Conservation (phyloP, 2,329 filamentous ascomycete species). For the Curvularia spicifera region DNA sequence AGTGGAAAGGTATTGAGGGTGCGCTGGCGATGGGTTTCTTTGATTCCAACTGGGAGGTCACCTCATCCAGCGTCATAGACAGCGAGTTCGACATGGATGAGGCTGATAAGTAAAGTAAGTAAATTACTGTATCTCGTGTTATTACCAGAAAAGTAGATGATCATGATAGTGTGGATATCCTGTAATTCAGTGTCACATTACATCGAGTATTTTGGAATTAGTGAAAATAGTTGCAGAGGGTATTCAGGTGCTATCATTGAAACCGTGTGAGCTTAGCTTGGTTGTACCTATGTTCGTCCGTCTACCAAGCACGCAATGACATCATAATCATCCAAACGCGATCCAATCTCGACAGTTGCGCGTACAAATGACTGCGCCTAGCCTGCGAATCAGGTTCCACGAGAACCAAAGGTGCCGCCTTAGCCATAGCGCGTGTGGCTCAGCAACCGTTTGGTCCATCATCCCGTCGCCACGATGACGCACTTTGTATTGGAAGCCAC, state of each 20-base stretch:
- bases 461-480: constrained; percentile 33
- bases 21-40: constrained; percentile 63
- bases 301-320: not conserved
- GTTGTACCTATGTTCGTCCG: constrained; percentile 1
- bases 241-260: not conserved
- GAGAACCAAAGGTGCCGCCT: not conserved
- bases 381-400: not conserved
- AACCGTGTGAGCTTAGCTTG: constrained; percentile 1
- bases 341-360: not conserved
- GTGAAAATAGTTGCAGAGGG: not conserved
- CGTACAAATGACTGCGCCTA: constrained; percentile 5
- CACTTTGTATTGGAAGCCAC: constrained; percentile 16
- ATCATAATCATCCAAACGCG: constrained; percentile 1
- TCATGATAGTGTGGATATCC: no score
- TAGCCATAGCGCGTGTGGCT: constrained; percentile 17
- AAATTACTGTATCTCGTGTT: not conserved
- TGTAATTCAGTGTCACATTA: not conserved
- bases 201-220: not conserved
- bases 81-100: constrained; percentile 1
- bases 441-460: constrained; percentile 19
- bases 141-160: not conserved
- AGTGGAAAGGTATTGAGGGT: constrained; percentile 60
- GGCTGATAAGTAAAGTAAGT: not conserved
- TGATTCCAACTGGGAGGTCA: constrained; percentile 61
- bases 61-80: constrained; percentile 53